Evolutionary conservation across 345 rosid species (phyloP).

Genomic region (Lepidium sativum): DNA sequence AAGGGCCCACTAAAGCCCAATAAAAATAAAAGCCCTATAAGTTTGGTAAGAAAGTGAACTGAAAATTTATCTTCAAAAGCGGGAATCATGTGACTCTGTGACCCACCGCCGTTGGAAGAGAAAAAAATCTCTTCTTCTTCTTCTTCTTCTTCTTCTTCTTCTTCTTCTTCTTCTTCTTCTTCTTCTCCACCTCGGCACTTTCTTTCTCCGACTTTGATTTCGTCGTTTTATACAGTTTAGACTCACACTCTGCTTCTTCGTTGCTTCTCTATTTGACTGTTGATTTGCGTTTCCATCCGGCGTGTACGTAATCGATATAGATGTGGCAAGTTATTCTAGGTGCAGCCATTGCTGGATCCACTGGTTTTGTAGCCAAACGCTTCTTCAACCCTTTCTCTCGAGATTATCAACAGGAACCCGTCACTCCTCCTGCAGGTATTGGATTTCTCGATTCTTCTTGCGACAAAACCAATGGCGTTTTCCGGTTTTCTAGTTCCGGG

Average conservation of each 20-base stretch:
- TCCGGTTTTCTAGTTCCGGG: conserved; percentile 66
- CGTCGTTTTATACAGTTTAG: conserved; percentile 8
- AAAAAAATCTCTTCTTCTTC: background rate
- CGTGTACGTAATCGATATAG: background rate
- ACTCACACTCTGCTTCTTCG: conserved; percentile 2
- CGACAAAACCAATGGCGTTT: conserved; percentile 38
- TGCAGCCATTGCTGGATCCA: conserved; percentile 71
- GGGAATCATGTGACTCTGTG: conserved; percentile 48
- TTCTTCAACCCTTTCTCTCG: conserved; percentile 29
- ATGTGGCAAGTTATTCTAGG: conserved; percentile 83
- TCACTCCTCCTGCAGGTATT: conserved; percentile 4
- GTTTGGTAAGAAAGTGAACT: conserved; percentile 25
- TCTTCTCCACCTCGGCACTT: conserved; percentile 2
- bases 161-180: background rate
- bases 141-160: background rate
- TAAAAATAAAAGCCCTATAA: background rate
- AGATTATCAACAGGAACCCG: background rate
- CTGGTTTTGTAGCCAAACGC: conserved; percentile 53
- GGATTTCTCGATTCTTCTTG: conserved; percentile 24
- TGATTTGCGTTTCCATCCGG: background rate
- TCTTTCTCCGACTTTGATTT: conserved; percentile 14
- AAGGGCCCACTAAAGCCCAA: background rate
- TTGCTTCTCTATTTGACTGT: background rate
- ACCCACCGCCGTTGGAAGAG: conserved; percentile 19
- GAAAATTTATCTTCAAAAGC: conserved; percentile 29